A percentile compares a stretch with the other conserved stretches of the same genome.
These are phyloP conservation scores for Incumbomyces lentus DNA, from an alignment of 2,329 filamentous ascomycete species.

Conservation along the genomic window DNA sequence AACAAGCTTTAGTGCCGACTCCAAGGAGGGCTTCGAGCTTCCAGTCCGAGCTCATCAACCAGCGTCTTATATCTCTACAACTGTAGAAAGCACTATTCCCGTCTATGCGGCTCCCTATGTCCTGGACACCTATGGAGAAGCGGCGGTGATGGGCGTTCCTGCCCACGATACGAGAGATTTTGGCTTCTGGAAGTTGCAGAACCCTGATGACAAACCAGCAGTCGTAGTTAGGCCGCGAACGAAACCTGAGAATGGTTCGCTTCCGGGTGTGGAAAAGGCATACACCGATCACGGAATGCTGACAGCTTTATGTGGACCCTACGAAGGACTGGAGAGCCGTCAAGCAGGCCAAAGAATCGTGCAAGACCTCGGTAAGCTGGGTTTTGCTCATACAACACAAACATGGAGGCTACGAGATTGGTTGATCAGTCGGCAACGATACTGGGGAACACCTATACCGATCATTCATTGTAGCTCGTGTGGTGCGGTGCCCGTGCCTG, in stretches of 20 bases:
- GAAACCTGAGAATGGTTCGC: constrained; percentile 25
- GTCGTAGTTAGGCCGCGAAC: constrained; percentile 45
- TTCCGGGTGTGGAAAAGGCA: constrained; percentile 37
- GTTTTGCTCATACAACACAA: constrained; percentile 53
- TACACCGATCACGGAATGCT: constrained; percentile 59
- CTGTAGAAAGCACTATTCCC: constrained; percentile 49
- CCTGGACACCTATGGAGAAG: constrained; percentile 72
- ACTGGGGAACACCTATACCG: constrained; percentile 85
- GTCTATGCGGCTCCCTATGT: constrained; percentile 80
- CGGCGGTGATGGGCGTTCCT: constrained; percentile 85
- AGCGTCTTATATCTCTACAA: constrained; percentile 45
- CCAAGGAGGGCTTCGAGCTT: constrained; percentile 57
- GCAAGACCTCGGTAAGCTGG: constrained; percentile 35
- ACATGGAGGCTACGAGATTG: constrained; percentile 79
- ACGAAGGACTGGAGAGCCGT: constrained; percentile 52
- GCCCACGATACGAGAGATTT: constrained; percentile 72
- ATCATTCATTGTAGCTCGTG: constrained; percentile 72
- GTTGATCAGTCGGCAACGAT: constrained; percentile 84
- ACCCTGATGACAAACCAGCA: constrained; percentile 48
- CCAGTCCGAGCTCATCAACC: constrained; percentile 56
- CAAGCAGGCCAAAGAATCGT: constrained; percentile 55
- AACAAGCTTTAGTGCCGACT: constrained; percentile 44
- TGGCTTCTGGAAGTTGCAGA: constrained; percentile 66
- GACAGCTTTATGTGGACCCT: constrained; percentile 54
- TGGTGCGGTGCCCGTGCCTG: constrained; percentile 68